Evolutionary conservation across 495 filamentous ascomycete species (phyloP).

Genomic region (Chlorociboria aeruginascens): DNA sequence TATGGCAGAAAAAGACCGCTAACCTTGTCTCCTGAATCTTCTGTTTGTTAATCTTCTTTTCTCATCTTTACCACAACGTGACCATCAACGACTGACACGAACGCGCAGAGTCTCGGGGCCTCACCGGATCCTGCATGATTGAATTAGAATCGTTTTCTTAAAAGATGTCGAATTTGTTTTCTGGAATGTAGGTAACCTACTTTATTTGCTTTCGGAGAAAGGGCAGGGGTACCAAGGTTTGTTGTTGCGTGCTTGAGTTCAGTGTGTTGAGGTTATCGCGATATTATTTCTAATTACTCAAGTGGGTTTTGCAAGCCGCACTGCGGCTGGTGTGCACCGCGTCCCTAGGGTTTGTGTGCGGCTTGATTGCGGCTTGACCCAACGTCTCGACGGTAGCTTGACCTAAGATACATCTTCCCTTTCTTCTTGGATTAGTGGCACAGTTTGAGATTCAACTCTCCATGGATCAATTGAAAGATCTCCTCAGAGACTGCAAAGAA

Average conservation of each 20-base stretch:
- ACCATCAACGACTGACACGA: not conserved
- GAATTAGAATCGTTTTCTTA: not conserved
- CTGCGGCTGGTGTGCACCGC: no score
- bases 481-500: no score
- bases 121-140: not conserved
- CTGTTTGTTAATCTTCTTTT: not conserved
- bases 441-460: no score
- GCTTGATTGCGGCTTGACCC: constrained; percentile 5
- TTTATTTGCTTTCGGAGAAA: not conserved
- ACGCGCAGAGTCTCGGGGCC: not conserved
- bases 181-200: constrained; percentile 56
- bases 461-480: no score
- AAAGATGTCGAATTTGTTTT: constrained; percentile 66
- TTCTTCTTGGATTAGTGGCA: not conserved
- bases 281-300: not conserved
- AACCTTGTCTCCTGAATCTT: not conserved
- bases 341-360: not conserved
- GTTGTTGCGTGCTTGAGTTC: not conserved
- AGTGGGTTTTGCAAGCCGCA: no score
- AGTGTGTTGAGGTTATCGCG: not conserved
- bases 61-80: not conserved
- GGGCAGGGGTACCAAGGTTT: not conserved
- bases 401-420: constrained; percentile 8
- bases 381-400: not conserved
- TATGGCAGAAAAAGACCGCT: no score